phyloP scores from a whole-genome alignment of 352 stramenopile species.

The Bremia lactucae region DNA sequence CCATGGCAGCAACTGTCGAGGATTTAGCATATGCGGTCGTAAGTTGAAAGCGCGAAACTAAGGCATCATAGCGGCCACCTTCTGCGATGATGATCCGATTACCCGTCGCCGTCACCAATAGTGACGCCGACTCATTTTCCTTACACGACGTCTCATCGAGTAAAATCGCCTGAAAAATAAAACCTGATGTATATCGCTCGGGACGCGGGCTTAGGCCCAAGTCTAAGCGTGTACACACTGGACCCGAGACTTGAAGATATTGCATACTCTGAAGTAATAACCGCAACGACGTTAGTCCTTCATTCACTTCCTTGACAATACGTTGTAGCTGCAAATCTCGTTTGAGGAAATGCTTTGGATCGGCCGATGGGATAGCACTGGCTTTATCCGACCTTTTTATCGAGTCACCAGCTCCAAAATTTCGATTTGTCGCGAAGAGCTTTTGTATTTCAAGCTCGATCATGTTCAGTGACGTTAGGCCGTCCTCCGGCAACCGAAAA shows the following conservation, averaged over 20 bases:
- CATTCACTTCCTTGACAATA: constrained; percentile 56
- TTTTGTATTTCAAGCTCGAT: constrained; percentile 60
- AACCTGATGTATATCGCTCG: constrained; percentile 66
- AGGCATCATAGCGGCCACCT: constrained; percentile 68
- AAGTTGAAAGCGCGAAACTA: constrained; percentile 79
- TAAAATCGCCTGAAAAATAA: constrained; percentile 80
- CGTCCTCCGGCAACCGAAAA: constrained; percentile 63
- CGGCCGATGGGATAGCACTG: constrained; percentile 8
- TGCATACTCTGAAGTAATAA: constrained; percentile 64
- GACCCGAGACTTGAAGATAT: constrained; percentile 43
- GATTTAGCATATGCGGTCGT: constrained; percentile 66
- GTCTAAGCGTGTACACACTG: constrained; percentile 59
- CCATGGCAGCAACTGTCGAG: constrained; percentile 62
- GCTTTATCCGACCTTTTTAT: constrained; percentile 1
- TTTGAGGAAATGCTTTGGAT: constrained; percentile 55
- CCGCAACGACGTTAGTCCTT: constrained; percentile 51
- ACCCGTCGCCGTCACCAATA: constrained; percentile 25
- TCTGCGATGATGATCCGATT: constrained; percentile 68
- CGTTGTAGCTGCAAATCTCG: constrained; percentile 48
- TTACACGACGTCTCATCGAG: constrained; percentile 18
- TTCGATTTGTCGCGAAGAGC: constrained; percentile 37
- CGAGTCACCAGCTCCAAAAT: constrained; percentile 15
- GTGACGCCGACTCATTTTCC: constrained; percentile 12
- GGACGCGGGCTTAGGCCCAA: constrained; percentile 64
- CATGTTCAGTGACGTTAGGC: constrained; percentile 42